Conservation (phyloP, 1,284 basidiomycete genomes). For the Austroboletus rostrupii region DNA sequence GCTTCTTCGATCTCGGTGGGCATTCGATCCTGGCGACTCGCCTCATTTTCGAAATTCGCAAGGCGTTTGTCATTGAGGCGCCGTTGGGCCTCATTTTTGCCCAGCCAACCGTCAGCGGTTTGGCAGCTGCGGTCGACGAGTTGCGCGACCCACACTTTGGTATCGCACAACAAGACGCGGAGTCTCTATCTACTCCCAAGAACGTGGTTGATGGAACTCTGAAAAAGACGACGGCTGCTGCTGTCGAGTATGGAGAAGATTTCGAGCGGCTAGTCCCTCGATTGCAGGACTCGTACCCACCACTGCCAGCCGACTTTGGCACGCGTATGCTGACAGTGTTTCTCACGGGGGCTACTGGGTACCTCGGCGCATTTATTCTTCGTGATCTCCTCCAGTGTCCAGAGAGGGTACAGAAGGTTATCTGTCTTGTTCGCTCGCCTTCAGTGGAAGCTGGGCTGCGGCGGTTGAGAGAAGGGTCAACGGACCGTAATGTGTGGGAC, state of each 20-base stretch:
- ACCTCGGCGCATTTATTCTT: slow-evolving; percentile 92
- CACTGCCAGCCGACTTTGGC: slow-evolving; percentile 50
- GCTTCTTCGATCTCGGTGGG: slow-evolving; percentile 97
- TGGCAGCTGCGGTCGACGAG: slow-evolving; percentile 77
- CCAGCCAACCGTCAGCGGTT: slow-evolving; percentile 80
- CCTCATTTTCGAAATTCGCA: slow-evolving; percentile 95
- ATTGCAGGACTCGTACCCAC: slow-evolving; percentile 60
- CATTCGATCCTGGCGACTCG: slow-evolving; percentile 98
- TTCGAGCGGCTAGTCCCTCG: slow-evolving; percentile 60
- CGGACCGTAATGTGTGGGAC: slow-evolving; percentile 89
- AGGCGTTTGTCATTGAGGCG: slow-evolving; percentile 86
- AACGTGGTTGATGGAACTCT: slow-evolving; percentile 17
- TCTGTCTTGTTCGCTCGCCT: slow-evolving; percentile 85
- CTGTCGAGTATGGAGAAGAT: slow-evolving; percentile 77
- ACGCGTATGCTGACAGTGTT: slow-evolving; percentile 73
- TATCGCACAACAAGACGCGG: slow-evolving; percentile 45
- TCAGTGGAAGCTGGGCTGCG: slow-evolving; percentile 61
- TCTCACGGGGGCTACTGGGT: slow-evolving; percentile 96
- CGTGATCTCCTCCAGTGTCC: slow-evolving; percentile 70
- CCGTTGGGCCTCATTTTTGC: slow-evolving; percentile 94
- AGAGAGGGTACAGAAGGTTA: slow-evolving; percentile 76
- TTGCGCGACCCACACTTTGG: slow-evolving; percentile 82
- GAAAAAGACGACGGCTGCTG: slow-evolving; percentile 19
- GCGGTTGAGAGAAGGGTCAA: slow-evolving; percentile 75
- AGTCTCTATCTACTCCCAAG: slow-evolving; percentile 15